phyloP scores from a whole-genome alignment of 2,329 filamentous ascomycete genomes.

The Diaporthe ilicicola region DNA sequence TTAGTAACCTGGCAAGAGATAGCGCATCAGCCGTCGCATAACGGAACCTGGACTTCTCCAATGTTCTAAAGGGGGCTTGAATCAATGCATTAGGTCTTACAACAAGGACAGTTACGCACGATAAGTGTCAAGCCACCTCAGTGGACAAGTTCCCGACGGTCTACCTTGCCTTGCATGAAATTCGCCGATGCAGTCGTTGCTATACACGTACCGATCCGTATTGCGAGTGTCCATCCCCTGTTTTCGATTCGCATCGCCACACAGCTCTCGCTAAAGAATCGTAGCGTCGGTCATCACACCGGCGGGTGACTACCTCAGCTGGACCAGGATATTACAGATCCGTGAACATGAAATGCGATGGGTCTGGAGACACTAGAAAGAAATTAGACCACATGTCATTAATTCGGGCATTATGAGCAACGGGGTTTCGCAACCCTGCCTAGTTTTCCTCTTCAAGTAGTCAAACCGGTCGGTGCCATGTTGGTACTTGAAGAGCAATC shows the following conservation, averaged over 20 bases:
- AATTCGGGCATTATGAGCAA: no score
- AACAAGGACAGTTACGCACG: background rate
- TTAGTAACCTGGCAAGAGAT: background rate
- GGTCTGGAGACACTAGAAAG: no score
- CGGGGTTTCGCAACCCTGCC: no score
- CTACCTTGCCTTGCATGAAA: background rate
- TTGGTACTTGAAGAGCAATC: background rate
- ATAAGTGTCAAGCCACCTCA: background rate
- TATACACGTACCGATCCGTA: no score
- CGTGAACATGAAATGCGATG: background rate
- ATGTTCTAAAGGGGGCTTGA: background rate
- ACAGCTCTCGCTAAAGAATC: background rate
- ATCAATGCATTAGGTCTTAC: slow-evolving; percentile 5
- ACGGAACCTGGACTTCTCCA: background rate
- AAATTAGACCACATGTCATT: no score
- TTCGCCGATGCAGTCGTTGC: background rate
- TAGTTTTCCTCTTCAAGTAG: background rate
- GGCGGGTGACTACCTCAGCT: background rate
- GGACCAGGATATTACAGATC: background rate
- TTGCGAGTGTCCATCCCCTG: no score
- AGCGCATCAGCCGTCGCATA: background rate
- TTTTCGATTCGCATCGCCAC: no score
- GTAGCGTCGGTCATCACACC: background rate
- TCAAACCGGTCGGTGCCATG: no score
- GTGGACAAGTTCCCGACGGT: background rate